Base-by-base conservation (phyloP, 805 yeast genomes). In the Saccharomycopsis fodiens region DNA sequence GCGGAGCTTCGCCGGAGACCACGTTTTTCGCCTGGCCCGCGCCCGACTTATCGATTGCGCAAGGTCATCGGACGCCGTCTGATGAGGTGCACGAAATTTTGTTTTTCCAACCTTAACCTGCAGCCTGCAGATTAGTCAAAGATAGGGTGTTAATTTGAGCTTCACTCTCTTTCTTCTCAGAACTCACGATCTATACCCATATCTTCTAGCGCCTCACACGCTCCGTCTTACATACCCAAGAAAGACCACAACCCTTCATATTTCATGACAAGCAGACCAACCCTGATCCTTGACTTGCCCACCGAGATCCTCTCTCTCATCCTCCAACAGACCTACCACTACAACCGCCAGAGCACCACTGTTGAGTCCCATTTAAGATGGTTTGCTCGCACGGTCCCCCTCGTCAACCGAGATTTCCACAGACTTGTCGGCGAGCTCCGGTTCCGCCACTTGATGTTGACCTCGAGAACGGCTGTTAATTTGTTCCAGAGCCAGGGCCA, bases 331-430 rank as follows among this genome's bases (percentile, higher is more conserved):
- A 25, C 10, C 10, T 25, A 25, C 29, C 29, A 25, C 10, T 25
- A 25, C 29, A 6, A 6, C 10, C 6, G 10, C 10, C 10, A 25
- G 29, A 25, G 6, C 29, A 17, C 36, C 20, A 32, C 17, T 5
- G 8, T 15, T 17, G 20, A 17, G 20, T 32, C 25, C 8, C 45
- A 45, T 36, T 23, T 45, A 3, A 16, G 13, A 13, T 45, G 48
- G 48, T 45, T 45, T 37, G 20, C 27, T n/a, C 40, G 37, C 25
- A 41, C 45, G 16, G 20, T 45, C 4, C 46, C 48, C 10, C 29
- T 45, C 16, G 20, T 45, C 15, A 35, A 23, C 22, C 17, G 22
- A 15, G 35, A 30, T n/a, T 45, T 45, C 22, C 3, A 30, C 15
- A 25, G 5, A 10, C 30, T 45, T 10, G 25, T 34, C 17, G 22